Conservation (phyloP, 306 rosid species). For the Gastrolobium villosum region DNA sequence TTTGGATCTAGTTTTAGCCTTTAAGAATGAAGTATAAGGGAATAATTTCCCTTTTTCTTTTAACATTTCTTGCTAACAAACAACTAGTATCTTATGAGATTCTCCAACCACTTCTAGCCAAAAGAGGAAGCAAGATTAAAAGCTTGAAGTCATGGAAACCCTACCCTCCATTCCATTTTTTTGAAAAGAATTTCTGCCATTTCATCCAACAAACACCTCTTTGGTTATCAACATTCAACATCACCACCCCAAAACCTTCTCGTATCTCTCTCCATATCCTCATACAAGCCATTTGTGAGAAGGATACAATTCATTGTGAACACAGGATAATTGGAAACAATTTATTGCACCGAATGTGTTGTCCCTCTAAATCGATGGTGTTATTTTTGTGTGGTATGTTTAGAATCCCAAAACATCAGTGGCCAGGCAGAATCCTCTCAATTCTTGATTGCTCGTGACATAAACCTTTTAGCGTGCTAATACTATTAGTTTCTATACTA, state of each 20-base stretch:
- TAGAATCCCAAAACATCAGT: too few relatives aligned
- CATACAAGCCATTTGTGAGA: not conserved
- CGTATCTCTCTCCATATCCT: not conserved
- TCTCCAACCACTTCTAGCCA: not conserved
- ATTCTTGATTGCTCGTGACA: too few relatives aligned
- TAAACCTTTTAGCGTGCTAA: too few relatives aligned
- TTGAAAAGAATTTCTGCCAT: not conserved
- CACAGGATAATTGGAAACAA: too few relatives aligned
- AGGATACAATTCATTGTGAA: not conserved
- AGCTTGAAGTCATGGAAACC: not conserved
- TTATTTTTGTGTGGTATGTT: too few relatives aligned
- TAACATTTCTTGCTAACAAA: not conserved
- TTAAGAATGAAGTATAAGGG: not conserved
- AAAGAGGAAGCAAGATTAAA: not conserved
- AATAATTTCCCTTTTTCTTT: not conserved
- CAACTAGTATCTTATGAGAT: not conserved
- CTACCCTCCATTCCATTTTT: not conserved
- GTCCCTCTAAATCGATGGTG: too few relatives aligned
- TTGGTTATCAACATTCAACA: conserved; percentile 7
- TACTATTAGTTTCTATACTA: too few relatives aligned
- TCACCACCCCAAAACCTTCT: conserved; percentile 17
- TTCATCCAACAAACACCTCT: not conserved
- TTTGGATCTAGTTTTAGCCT: not conserved
- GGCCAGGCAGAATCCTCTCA: too few relatives aligned
- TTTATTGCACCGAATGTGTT: too few relatives aligned